Percentiles rank a stretch among this genome's conserved stretches.
Conservation (phyloP, 2,329 filamentous ascomycete species). For the Aspergillus sp. region DNA sequence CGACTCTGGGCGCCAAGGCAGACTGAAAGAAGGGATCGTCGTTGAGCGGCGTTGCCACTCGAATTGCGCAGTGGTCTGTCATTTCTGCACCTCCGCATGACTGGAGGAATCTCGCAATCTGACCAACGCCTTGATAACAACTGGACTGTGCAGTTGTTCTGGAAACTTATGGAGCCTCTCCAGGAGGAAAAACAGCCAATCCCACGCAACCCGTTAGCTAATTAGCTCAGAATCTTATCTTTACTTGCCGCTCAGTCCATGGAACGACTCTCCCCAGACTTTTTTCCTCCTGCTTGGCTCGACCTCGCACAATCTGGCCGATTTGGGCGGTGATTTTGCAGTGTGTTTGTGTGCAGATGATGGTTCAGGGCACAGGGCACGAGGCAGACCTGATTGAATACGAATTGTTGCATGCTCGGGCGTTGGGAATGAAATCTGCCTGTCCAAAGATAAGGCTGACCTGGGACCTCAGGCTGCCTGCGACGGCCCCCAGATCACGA, state of each 20-base stretch:
- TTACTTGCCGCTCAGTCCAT: background rate
- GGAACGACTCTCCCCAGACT: background rate
- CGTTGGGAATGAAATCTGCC: background rate
- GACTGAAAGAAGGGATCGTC: background rate
- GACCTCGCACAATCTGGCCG: background rate
- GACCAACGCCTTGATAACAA: background rate
- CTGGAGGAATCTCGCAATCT: background rate
- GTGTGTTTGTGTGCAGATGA: background rate
- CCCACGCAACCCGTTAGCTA: slow-evolving; percentile 5
- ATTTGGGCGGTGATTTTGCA: background rate
- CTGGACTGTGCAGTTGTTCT: background rate
- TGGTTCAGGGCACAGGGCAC: slow-evolving; percentile 3
- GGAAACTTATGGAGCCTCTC: slow-evolving; percentile 1
- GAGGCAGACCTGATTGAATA: slow-evolving; percentile 3
- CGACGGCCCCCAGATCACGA: too few species aligned
- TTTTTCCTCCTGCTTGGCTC: background rate
- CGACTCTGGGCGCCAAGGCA: background rate
- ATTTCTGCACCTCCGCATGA: background rate
- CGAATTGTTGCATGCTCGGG: background rate
- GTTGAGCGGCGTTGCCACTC: background rate
- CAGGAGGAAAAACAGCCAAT: background rate
- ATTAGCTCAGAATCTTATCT: slow-evolving; percentile 12
- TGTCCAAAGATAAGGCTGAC: background rate
- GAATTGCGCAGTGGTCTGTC: too few species aligned
- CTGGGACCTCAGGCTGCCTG: too few species aligned